Conservation (phyloP, 2,329 filamentous ascomycete species). For the Colletotrichum sp. region DNA sequence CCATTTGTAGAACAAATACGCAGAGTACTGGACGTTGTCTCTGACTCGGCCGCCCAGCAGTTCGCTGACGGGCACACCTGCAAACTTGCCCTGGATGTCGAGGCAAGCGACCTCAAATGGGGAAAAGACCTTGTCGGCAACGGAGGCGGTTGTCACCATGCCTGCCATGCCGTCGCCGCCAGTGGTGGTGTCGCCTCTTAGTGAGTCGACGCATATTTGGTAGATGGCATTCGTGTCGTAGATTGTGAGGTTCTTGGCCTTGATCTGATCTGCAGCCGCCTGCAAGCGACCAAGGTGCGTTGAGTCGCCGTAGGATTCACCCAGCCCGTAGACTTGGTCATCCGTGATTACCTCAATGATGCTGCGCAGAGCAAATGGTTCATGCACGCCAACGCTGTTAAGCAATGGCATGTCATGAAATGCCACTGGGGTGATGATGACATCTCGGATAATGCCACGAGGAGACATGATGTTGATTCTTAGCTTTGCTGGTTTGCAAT, state of each 20-base stretch:
- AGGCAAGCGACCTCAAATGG: conserved; percentile 48
- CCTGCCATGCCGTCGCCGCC: conserved; percentile 67
- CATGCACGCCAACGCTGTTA: conserved; percentile 48
- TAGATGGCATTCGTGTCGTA: conserved; percentile 82
- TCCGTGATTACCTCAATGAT: conserved; percentile 43
- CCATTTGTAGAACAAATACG: conserved; percentile 51
- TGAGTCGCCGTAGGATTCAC: conserved; percentile 46
- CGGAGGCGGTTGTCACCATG: conserved; percentile 47
- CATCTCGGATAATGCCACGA: conserved; percentile 36
- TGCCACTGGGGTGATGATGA: conserved; percentile 47
- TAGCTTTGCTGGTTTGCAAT: not conserved
- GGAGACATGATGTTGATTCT: conserved; percentile 27
- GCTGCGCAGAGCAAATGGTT: conserved; percentile 46
- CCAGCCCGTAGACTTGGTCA: conserved; percentile 37
- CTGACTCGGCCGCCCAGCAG: conserved; percentile 43
- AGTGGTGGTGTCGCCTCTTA: conserved; percentile 48
- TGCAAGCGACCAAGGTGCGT: conserved; percentile 39
- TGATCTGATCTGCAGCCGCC: conserved; percentile 32
- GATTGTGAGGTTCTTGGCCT: conserved; percentile 28
- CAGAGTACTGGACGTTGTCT: conserved; percentile 45
- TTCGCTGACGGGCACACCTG: conserved; percentile 42
- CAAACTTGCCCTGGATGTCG: conserved; percentile 45
- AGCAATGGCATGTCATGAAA: conserved; percentile 50
- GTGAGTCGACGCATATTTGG: conserved; percentile 78
- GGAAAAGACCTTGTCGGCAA: conserved; percentile 45